Base-by-base conservation (phyloP, 495 filamentous ascomycete species). In the Trichoderma orchidacearum region DNA sequence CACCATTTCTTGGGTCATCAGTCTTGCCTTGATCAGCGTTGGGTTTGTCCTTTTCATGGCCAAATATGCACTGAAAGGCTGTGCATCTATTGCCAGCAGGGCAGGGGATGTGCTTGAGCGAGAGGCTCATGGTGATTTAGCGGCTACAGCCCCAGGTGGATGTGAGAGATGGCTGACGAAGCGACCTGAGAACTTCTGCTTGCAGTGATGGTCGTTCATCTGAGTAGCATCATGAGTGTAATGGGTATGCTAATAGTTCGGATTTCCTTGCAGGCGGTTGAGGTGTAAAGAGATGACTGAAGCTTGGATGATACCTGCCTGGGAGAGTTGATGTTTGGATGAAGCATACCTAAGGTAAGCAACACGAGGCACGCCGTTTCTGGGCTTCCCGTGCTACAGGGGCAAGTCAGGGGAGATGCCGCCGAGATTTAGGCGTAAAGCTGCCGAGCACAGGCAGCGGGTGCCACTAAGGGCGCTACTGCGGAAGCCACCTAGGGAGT, bases 101-200 rank as follows among this genome's bases (percentile, higher is more conserved):
- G 65, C 87, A 92, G 29, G 76, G 69, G 28, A 89, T 72, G 28
- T 72, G 72, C 60, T 77, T 82, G 67, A 90, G 56, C 15, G 50
- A 17, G 45, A 55, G 53, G 53, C 53, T 55, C 53, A 55, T 55
- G 41, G 5, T 17, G 41, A 5, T 11, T 23, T 48, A 0, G 21
- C 41, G 21, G 7, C 13, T 25, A n/a, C 9, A 36, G 34, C 13
- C 12, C 34, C 34, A 4, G 9, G 7, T 48, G 18, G 15, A 27
- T 11, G 41, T 48, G 41, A 48, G 41, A 23, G 21, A 17, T 4
- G 3, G 27, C 21, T 48, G 41, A 48, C n/a, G 41, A n/a, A 9
- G 41, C 11, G 18, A 17, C 27, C 36, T 17, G n/a, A n/a, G n/a
- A n/a, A n/a, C n/a, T n/a, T n/a, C n/a, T 41, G 21, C 21, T 18